phyloP scores from a whole-genome alignment of 441 rosid genomes.

The Erysimum cheiri region DNA sequence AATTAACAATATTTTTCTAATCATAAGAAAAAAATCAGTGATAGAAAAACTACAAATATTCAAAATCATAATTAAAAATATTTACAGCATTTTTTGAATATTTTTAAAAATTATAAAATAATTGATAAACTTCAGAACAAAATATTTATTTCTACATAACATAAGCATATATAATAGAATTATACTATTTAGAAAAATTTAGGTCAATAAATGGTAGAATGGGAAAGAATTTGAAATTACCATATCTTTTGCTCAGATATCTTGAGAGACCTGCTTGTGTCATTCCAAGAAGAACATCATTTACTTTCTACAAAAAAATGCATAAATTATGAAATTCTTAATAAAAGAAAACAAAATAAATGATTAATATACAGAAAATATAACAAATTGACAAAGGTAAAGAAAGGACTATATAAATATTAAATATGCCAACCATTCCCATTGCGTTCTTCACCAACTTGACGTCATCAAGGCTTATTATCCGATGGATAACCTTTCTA shows the following conservation, averaged over 20 bases:
- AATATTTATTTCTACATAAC: too few relatives aligned
- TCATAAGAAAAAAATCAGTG: too few relatives aligned
- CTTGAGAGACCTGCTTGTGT: slow-evolving; percentile 73
- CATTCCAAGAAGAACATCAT: slow-evolving; percentile 71
- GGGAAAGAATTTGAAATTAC: slow-evolving; percentile 28
- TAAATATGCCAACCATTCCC: slow-evolving; percentile 37
- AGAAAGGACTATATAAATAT: not conserved
- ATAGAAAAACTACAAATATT: too few relatives aligned
- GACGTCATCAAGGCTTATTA: slow-evolving; percentile 44
- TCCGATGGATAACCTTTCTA: slow-evolving; percentile 46
- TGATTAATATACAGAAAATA: not conserved
- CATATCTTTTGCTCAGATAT: slow-evolving; percentile 53
- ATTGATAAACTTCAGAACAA: too few relatives aligned
- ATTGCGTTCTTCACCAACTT: slow-evolving; percentile 44
- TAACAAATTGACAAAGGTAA: not conserved
- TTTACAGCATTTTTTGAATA: too few relatives aligned
- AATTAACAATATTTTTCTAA: too few relatives aligned
- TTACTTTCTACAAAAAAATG: slow-evolving; percentile 54
- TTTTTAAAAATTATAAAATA: too few relatives aligned
- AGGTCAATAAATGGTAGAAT: not conserved
- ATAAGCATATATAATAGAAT: too few relatives aligned
- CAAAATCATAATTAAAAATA: too few relatives aligned
- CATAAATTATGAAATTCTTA: not conserved
- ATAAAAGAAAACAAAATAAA: not conserved
- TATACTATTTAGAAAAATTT: not conserved